Conservation (phyloP, 2,329 filamentous ascomycete species). For the Penicillium sp. region DNA sequence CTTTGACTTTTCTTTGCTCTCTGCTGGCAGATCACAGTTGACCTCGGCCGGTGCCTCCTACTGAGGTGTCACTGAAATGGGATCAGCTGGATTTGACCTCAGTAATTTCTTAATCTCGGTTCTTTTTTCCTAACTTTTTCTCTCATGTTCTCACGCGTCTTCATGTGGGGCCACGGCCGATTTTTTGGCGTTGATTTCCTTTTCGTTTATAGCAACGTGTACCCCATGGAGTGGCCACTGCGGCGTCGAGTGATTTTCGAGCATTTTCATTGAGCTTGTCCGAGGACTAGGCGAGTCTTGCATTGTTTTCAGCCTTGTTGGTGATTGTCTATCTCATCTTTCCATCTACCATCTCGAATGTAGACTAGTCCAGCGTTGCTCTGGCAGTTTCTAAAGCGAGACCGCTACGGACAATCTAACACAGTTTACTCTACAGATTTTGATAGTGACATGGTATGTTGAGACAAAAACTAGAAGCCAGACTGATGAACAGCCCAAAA, state of each 20-base stretch:
- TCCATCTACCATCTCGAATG: too few relatives aligned
- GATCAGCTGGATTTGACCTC: constrained; percentile 13
- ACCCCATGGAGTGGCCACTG: constrained; percentile 29
- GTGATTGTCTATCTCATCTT: neutral
- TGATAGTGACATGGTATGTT: constrained; percentile 11
- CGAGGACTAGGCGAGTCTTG: constrained; percentile 14
- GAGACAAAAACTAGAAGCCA: neutral
- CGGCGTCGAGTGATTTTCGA: constrained; percentile 27
- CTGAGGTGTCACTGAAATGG: neutral
- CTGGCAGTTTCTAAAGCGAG: too few relatives aligned
- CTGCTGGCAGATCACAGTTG: constrained; percentile 7
- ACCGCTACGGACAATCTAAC: too few relatives aligned
- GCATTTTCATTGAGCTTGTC: constrained; percentile 20
- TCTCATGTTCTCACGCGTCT: constrained; percentile 5
- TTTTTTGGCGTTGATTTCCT: constrained; percentile 14
- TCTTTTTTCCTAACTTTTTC: constrained; percentile 10
- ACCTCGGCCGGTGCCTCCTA: neutral
- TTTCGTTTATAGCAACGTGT: constrained; percentile 28
- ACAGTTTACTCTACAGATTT: constrained; percentile 1
- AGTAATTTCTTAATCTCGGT: constrained; percentile 6
- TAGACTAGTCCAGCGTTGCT: too few relatives aligned
- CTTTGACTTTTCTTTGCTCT: constrained; percentile 11
- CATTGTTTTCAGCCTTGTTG: constrained; percentile 10
- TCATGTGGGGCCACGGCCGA: neutral
- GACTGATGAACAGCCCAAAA: neutral